Base-by-base conservation (phyloP, 805 yeast genomes). In the Starmera dryadoides region DNA sequence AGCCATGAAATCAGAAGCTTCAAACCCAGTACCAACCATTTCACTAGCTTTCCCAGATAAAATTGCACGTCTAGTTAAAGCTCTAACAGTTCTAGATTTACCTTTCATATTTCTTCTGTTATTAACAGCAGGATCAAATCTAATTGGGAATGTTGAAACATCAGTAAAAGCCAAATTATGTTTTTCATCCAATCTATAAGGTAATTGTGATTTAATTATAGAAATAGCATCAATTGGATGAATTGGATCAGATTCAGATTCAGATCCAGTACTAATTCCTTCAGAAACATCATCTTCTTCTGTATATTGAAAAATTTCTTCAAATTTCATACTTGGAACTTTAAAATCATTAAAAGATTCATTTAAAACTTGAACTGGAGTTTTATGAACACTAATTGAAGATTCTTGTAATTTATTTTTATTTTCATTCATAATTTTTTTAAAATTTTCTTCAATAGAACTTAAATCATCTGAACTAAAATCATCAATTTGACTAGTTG, bases 1-100 rank as follows among this genome's bases (percentile, higher is more conserved):
- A n/a, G n/a, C n/a, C 28, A 25, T 25, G 28, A 25, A 25, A 23
- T 54, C 58, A 42, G 49, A 49, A 36, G 46, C 34, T 12, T 47
- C 36, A 36, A 55, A 42, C 36, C 56, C 59, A 32, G 55, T 52
- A 33, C 59, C 59, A 44, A 55, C 59, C 59, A 55, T 55, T 34
- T 55, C 56, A 34, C 52, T 45, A 6, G 58, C 58, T 41, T 37
- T 49, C 29, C 59, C 59, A 6, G 54, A 42, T 26, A 47, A 33
- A 23, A 55, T 50, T 5, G 59, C 58, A 42, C 59, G 50, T 53
- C 55, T 55, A 30, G 52, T 52, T 37, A 53, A 39, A 9, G 58
- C 58, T 38, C 55, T 50, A 14, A 18, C 14, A 3, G n/a, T 34
- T 34, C 22, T 12, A 9, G 14, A 26, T 14, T 16, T 25, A 12